These are phyloP conservation scores for Amylocystis lapponica DNA, from an alignment of 768 basidiomycete species.

Conservation along the genomic window DNA sequence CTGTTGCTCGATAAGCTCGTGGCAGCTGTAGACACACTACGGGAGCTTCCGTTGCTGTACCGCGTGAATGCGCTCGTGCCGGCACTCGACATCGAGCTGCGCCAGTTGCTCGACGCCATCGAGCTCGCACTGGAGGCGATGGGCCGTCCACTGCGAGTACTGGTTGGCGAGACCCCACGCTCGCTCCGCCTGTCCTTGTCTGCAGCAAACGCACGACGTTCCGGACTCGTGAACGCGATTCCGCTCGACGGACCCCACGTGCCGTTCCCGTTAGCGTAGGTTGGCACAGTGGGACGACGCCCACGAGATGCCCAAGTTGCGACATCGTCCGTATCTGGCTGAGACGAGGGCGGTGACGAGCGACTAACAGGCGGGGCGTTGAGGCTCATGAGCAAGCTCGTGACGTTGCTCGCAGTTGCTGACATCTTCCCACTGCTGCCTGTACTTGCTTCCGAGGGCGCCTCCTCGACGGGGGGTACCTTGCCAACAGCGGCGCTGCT, in stretches of 20 bases:
- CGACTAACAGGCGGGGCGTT: conserved; percentile 32
- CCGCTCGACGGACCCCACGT: conserved; percentile 15
- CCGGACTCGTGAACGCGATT: conserved; percentile 12
- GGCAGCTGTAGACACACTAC: conserved; percentile 75
- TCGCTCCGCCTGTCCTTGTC: conserved; percentile 7
- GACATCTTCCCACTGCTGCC: conserved; percentile 36
- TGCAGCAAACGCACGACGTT: not conserved
- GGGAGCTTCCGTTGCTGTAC: conserved; percentile 63
- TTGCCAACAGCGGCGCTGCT: conserved; percentile 20
- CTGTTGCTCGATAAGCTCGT: conserved; percentile 73
- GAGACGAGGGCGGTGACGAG: conserved; percentile 2
- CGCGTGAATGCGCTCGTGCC: conserved; percentile 62
- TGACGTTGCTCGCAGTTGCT: conserved; percentile 73
- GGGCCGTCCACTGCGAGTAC: conserved; percentile 47
- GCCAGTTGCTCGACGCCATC: conserved; percentile 67
- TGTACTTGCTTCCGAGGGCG: conserved; percentile 5
- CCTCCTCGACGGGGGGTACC: conserved; percentile 11
- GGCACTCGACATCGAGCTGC: conserved; percentile 69
- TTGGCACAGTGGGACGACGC: conserved; percentile 11
- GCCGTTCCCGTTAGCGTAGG: conserved; percentile 9
- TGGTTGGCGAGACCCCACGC: conserved; percentile 44
- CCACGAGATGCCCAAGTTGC: conserved; percentile 6
- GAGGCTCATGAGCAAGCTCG: conserved; percentile 67
- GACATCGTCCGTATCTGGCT: conserved; percentile 6
- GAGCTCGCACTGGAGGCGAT: conserved; percentile 57